These are phyloP conservation scores for Fusarium solani-melongenae DNA, from an alignment of 2,329 filamentous ascomycete genomes.

Conservation along the genomic window DNA sequence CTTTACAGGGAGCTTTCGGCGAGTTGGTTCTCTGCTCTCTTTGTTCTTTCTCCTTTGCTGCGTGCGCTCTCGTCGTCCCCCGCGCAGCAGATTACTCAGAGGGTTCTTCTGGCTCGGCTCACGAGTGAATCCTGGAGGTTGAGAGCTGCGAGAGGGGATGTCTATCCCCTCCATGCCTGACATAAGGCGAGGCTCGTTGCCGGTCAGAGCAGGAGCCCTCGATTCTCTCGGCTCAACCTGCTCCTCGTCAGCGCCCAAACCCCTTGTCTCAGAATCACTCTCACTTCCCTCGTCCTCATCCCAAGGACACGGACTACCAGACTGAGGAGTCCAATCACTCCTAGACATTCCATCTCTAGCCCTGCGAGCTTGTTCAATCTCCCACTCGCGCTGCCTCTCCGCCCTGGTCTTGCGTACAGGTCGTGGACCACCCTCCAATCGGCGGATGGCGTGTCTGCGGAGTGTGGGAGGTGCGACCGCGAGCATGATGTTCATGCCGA, in stretches of 20 bases:
- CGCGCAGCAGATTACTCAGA: too few species aligned
- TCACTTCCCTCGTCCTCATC: neutral
- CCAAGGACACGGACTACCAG: neutral
- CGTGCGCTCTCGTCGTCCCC: neutral
- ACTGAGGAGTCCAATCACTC: neutral
- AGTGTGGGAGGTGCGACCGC: neutral
- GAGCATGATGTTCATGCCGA: neutral
- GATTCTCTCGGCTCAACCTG: neutral
- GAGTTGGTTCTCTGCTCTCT: neutral
- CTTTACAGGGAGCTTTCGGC: neutral
- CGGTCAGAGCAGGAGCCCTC: neutral
- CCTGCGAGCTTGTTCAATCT: neutral
- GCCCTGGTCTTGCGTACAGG: neutral
- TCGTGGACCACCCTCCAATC: neutral
- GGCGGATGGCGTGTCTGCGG: neutral
- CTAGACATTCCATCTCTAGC: neutral
- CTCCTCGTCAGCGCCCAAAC: neutral
- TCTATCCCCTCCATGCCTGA: neutral
- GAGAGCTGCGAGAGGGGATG: neutral
- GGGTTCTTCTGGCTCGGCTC: neutral
- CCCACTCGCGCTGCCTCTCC: neutral
- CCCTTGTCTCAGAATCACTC: neutral
- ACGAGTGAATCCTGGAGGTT: neutral
- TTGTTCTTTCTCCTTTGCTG: neutral
- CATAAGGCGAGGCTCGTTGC: neutral